These are phyloP conservation scores for Fusarium sp. DNA, from an alignment of 2,329 filamentous ascomycete species.

Conservation along the genomic window DNA sequence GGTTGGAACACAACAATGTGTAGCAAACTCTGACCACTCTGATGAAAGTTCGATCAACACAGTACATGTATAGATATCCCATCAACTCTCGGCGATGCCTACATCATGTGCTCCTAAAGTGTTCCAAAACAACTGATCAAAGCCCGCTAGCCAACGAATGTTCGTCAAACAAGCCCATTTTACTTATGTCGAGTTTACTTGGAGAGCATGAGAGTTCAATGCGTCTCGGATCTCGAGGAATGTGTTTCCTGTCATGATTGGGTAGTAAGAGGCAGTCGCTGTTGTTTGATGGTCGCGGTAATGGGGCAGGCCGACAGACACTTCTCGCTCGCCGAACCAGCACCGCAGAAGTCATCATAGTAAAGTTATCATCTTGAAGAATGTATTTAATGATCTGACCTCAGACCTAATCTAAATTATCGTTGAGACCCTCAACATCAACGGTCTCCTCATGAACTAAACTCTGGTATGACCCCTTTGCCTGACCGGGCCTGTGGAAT, in stretches of 20 bases:
- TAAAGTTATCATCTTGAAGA: neutral
- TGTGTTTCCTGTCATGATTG: neutral
- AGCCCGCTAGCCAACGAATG: no score
- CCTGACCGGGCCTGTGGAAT: neutral
- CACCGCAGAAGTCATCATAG: neutral
- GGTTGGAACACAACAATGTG: no score
- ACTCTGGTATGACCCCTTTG: neutral
- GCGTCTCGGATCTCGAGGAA: rapidly evolving
- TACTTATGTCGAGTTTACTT: neutral
- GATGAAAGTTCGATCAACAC: no score
- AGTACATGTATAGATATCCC: no score
- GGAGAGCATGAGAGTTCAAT: neutral
- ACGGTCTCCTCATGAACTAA: no score
- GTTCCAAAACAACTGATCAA: neutral
- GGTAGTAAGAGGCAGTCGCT: neutral
- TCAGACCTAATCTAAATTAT: neutral
- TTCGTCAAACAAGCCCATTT: neutral
- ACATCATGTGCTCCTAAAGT: neutral
- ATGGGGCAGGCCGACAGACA: neutral
- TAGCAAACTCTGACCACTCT: no score
- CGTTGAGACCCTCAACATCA: neutral
- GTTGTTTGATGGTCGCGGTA: neutral
- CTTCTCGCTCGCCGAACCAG: neutral
- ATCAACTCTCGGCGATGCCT: neutral
- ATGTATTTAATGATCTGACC: neutral